phyloP scores from a whole-genome alignment of 2,329 filamentous ascomycete species.

The Graphilbum ipis-grandicollis region DNA sequence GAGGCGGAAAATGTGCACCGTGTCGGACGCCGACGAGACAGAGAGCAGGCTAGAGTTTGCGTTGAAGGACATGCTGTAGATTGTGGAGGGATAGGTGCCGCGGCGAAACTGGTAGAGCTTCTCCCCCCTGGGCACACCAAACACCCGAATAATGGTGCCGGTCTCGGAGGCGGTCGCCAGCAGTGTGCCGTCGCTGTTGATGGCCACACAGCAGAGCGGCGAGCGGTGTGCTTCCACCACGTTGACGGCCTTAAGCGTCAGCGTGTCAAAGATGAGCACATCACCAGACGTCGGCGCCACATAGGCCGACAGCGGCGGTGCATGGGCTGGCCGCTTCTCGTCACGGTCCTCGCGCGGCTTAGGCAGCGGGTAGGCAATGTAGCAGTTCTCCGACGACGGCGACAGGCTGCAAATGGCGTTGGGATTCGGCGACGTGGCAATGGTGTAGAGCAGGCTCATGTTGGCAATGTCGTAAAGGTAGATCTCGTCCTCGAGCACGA shows the following conservation, averaged over 20 bases:
- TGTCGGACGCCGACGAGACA: constrained; percentile 91
- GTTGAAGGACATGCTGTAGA: constrained; percentile 99
- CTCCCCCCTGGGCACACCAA: constrained; percentile 75
- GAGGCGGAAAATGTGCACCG: constrained; percentile 88
- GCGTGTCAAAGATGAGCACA: constrained; percentile 80
- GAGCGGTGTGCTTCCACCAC: constrained; percentile 91
- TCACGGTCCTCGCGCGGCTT: constrained; percentile 45
- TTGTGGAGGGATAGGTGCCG: constrained; percentile 86
- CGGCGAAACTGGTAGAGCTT: constrained; percentile 94
- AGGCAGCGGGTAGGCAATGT: constrained; percentile 82
- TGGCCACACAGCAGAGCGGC: constrained; percentile 72
- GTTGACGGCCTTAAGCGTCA: constrained; percentile 81
- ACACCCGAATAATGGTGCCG: constrained; percentile 91
- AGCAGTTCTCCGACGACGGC: constrained; percentile 89
- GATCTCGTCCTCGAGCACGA: constrained; percentile 88
- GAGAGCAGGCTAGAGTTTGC: constrained; percentile 82
- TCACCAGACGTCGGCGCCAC: constrained; percentile 77
- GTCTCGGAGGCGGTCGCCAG: constrained; percentile 94
- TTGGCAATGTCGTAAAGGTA: constrained; percentile 98
- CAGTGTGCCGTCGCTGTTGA: constrained; percentile 84
- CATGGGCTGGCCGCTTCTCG: constrained; percentile 54
- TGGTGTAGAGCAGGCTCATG: constrained; percentile 87
- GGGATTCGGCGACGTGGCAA: constrained; percentile 86
- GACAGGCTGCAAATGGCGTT: constrained; percentile 83
- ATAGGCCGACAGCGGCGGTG: constrained; percentile 63